Evolutionary conservation across 2,329 filamentous ascomycete species (phyloP), one percentile per base, ranked within the genome.

Genomic region (Arthrobotrys iridis): DNA sequence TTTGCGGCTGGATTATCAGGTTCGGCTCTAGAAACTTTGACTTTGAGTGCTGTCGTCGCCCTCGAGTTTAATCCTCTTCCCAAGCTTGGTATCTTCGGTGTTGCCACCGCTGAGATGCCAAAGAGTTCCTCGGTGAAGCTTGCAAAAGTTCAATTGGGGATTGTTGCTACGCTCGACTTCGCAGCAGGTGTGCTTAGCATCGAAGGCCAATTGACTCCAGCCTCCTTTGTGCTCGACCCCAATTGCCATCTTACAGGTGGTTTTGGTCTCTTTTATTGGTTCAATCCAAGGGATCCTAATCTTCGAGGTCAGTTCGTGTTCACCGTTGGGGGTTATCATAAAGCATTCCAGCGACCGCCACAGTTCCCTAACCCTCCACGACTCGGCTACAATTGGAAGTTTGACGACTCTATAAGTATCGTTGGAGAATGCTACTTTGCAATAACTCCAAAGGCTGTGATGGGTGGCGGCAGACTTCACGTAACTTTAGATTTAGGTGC

Each of bases 311-410:
- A 85, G 73, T 85, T 79, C 59, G 84, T 85, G 10, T 84, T 85
- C 66, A 83, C 82, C 1, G 72, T 66, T 85, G 22, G 85, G 85
- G 85, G 84, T 0, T 86, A 84, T 75, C 84, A 86, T 72, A 79
- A 73, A 1, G 79, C 81, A 0, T 86, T 80, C 77, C 52, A 55
- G 0, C 40, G 72, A 0, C 84, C 84, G 0, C 13, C 57, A 0
- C 77, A 80, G 3, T 86, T 82, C 50, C 57, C 52, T 0, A 79
- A 78, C 1, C 82, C 83, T 0, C 79, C 80, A 3, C 80, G 84
- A 0, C 78, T 85, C 0, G 81, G 78, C 5, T 84, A 85, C 59
- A 79, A 72, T 64, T 85, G 83, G 82, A 58, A 63, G 1, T 71
- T 83, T 8, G 80, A 79, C 0, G 63, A 66, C 5, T 72, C 63